Evolutionary conservation across 441 rosid genomes (phyloP).

Genomic region (Eutrema salsugineum): DNA sequence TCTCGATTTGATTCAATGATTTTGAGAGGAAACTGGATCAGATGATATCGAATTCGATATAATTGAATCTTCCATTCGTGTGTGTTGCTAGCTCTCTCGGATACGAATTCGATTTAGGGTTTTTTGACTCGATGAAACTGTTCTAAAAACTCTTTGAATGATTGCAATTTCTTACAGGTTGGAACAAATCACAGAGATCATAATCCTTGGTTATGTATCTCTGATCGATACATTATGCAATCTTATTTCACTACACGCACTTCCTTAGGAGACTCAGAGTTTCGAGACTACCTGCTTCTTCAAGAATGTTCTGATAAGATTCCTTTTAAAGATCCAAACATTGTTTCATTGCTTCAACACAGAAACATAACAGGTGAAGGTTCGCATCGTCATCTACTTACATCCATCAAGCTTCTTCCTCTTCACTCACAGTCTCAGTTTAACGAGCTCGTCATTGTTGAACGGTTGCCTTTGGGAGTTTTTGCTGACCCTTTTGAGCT

Average conservation of each 20-base stretch:
- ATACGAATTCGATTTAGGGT: neutral
- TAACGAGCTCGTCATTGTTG: conserved; percentile 49
- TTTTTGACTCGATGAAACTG: neutral
- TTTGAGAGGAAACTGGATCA: neutral
- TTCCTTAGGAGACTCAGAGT: conserved; percentile 42
- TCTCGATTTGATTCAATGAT: neutral
- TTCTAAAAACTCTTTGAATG: neutral
- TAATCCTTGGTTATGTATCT: neutral
- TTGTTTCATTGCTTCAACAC: conserved; percentile 31
- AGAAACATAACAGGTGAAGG: conserved; percentile 72
- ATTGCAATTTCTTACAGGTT: neutral
- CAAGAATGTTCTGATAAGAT: conserved; percentile 30
- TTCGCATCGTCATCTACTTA: conserved; percentile 67
- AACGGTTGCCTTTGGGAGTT: conserved; percentile 75
- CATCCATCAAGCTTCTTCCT: conserved; percentile 43
- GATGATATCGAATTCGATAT: neutral
- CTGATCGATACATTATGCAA: conserved; percentile 41
- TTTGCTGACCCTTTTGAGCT: conserved; percentile 93
- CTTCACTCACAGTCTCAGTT: conserved; percentile 22
- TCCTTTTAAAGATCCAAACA: conserved; percentile 24
- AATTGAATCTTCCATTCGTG: neutral
- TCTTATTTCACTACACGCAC: conserved; percentile 52
- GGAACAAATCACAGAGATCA: neutral
- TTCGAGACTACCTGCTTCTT: conserved; percentile 39
- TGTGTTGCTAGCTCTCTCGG: neutral